Conservation (phyloP, 2,329 filamentous ascomycete genomes). For the Escovopsis sp. region DNA sequence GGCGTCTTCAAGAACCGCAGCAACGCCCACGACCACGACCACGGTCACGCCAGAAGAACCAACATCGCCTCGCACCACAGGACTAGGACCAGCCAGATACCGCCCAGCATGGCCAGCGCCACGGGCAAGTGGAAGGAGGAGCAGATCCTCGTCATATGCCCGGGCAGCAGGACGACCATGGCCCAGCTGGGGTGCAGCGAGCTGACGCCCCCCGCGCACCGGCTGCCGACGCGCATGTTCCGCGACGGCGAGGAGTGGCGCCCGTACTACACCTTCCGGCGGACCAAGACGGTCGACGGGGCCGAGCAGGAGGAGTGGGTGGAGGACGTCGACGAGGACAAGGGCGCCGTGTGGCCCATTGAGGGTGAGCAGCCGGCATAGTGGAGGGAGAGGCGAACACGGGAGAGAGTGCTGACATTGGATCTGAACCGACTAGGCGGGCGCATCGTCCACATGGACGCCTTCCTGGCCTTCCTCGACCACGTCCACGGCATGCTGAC, state of each 20-base stretch:
- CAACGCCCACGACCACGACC: too few species aligned
- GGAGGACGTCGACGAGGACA: slow-evolving; percentile 74
- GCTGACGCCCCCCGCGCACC: slow-evolving; percentile 77
- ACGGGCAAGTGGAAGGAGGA: slow-evolving; percentile 49
- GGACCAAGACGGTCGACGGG: slow-evolving; percentile 36
- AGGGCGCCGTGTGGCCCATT: slow-evolving; percentile 84
- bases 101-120: slow-evolving; percentile 36
- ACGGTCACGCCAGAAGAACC: not conserved
- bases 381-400: not conserved
- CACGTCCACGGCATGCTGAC: slow-evolving; percentile 84
- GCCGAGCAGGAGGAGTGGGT: slow-evolving; percentile 56
- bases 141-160: slow-evolving; percentile 56
- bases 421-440: slow-evolving; percentile 37
- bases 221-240: slow-evolving; percentile 91
- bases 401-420: too few species aligned
- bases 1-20: too few species aligned
- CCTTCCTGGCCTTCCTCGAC: slow-evolving; percentile 84
- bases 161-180: slow-evolving; percentile 78
- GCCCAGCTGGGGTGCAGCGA: slow-evolving; percentile 83
- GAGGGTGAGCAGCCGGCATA: slow-evolving; percentile 26
- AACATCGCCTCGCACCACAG: not conserved
- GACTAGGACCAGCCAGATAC: not conserved
- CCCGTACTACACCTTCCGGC: slow-evolving; percentile 63
- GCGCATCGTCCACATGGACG: slow-evolving; percentile 76
- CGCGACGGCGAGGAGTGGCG: slow-evolving; percentile 62